Conservation (phyloP, 768 basidiomycete species). For the Kwoniella europaea region DNA sequence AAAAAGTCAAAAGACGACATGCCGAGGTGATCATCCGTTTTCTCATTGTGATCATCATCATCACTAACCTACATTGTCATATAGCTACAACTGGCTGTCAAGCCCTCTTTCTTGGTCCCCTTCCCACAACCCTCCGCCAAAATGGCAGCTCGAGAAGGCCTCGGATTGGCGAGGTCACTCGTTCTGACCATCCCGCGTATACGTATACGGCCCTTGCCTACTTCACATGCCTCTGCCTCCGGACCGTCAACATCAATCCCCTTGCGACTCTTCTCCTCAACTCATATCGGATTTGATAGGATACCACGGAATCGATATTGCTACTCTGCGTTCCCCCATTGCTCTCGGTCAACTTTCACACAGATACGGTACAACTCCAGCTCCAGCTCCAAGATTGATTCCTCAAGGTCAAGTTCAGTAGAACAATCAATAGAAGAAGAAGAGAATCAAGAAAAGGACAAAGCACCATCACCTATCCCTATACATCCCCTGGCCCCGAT, state of each 20-base stretch:
- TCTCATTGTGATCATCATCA: neutral
- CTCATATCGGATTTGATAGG: slow-evolving; percentile 9
- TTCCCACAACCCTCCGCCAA: slow-evolving; percentile 1
- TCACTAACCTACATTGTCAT: neutral
- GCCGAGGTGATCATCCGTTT: neutral
- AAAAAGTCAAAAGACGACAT: neutral
- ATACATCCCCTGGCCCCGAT: slow-evolving; percentile 27
- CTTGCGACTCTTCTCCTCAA: slow-evolving; percentile 10
- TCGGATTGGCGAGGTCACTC: slow-evolving; percentile 25
- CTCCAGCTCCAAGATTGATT: neutral
- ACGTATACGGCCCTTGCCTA: neutral
- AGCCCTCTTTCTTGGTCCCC: neutral
- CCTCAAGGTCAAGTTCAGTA: neutral
- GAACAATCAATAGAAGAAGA: slow-evolving; percentile 6
- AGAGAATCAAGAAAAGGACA: slow-evolving; percentile 12
- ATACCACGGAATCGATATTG: neutral
- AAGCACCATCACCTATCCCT: slow-evolving; percentile 31
- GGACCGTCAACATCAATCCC: neutral
- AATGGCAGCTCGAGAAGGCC: slow-evolving; percentile 32
- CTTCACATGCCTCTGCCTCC: neutral
- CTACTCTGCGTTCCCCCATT: neutral
- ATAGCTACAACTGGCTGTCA: slow-evolving; percentile 9
- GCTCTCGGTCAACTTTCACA: neutral
- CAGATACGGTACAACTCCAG: slow-evolving; percentile 21
- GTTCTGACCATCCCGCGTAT: slow-evolving; percentile 20